Base-by-base conservation (phyloP, 2,329 filamentous ascomycete genomes). In the Penicillium sp. region DNA sequence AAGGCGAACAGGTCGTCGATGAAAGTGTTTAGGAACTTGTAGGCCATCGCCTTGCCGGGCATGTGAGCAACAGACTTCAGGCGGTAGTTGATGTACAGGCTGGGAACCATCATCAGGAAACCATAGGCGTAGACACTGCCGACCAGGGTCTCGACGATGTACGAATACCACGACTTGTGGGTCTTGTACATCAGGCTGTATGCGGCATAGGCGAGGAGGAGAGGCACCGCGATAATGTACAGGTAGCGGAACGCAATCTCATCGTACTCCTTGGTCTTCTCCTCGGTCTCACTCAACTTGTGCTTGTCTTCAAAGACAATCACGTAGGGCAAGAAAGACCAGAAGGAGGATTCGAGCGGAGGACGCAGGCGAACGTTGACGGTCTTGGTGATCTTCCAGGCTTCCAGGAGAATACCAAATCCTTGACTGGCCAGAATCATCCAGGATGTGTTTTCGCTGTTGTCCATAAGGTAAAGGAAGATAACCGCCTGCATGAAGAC, bases 1-100 rank as follows among this genome's bases (percentile, higher is more conserved):
- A 98, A 99, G 2, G 95, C 95, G 75, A 99, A 99, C 35, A 99
- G 84, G 75, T 99, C 95, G 79, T 99, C 95, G 76, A 99, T 98
- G 78, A 99, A 99, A 5, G 95, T 98, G 82, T 98, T 97, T 68
- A 98, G 83, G 80, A 97, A 97, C 82, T 98, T 97, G 86, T 97
- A 97, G 77, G 89, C 94, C 92, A 99, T 95, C 53, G 95, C 93
- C 81, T 92, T 94, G 69, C 86, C 92, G 1, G 95, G 93, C 94
- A 99, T 97, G 80, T 99, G 95, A 12, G 95, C 95, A 37, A 98
- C 92, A 69, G 82, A 85, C 77, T 94, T 97, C 69, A 99, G 87
- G 13, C 94, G 89, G 83, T 99, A 99, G 85, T 99, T 99, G 87
- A 99, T 99, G 83, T 98, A 99, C 37, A 99, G 84, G 62, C 89